Evolutionary conservation across 441 rosid genomes (phyloP), one percentile per base, ranked within the genome.

Genomic region (Erodium moschatum): DNA sequence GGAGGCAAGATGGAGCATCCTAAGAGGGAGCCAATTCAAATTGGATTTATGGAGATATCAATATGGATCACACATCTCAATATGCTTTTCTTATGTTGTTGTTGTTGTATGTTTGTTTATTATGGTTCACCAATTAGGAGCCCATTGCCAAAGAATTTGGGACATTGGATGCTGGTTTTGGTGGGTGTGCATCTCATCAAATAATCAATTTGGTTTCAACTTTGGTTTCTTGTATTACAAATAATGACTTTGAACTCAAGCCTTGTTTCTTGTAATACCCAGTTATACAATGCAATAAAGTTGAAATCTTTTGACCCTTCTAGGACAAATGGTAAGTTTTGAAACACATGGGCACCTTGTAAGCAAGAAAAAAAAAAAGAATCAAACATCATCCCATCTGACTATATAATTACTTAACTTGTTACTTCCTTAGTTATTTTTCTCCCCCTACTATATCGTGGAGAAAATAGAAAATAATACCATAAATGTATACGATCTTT

Each of bases 141-240:
- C 0, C 8, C 2, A 54, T 40, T 54, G 62, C 27, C 24, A 56
- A 56, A 8, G 24, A 56, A 8, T n/a, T 56, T 9, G 11, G 11
- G 62, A 16, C 62, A 16, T 56, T 18, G 62, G 62, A 56, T 56
- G 62, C 62, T 18, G 54, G 62, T 56, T 56, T 56, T 56, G 62
- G 62, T 16, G 24, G 12, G 62, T 56, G 62, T 56, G 62, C 62
- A 16, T 56, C 1, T 56, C 11, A 56, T 56, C 62, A 19, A 56
- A 56, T 56, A 56, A 56, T 16, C 24, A 5, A 18, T 56, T 18
- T 19, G 62, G 62, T 56, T 56, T 19, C 62, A 11, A 5, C 6
- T 56, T 18, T 19, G 62, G 62, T 56, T 56, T 19, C 62, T 56
- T 56, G 24, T 19, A 19, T n/a, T 16, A 56, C 62, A 48, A 48